A percentile compares a stretch with the other conserved stretches of the same genome.
These are phyloP conservation scores for Auriscalpium vulgare DNA, from an alignment of 768 basidiomycete genomes.

Conservation along the genomic window DNA sequence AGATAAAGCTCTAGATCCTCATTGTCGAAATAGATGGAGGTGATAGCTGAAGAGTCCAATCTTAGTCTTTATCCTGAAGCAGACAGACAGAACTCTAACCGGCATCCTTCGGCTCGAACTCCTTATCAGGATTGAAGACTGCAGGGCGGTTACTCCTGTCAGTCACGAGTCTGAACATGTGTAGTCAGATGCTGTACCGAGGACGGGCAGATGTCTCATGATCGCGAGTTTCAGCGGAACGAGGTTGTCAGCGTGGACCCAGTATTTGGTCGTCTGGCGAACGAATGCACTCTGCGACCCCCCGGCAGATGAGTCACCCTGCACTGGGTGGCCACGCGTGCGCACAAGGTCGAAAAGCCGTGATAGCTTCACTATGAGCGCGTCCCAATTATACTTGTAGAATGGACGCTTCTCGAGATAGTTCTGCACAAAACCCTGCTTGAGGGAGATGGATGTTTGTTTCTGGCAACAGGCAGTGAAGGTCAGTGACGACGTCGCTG, in stretches of 20 bases:
- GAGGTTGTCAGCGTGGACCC: constrained; percentile 96
- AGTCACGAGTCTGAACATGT: not conserved
- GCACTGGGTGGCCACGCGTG: constrained; percentile 88
- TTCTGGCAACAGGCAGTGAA: constrained; percentile 45
- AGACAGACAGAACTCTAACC: constrained; percentile 31
- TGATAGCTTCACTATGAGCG: constrained; percentile 91
- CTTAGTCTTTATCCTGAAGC: no score
- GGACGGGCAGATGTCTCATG: constrained; percentile 83
- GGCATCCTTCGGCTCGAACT: constrained; percentile 79
- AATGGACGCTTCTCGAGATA: constrained; percentile 94
- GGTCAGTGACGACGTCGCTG: not conserved
- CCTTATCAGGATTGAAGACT: constrained; percentile 94
- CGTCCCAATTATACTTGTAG: constrained; percentile 95
- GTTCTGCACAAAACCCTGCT: constrained; percentile 81
- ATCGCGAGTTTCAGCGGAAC: constrained; percentile 91
- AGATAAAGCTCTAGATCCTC: constrained; percentile 94
- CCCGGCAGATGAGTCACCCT: constrained; percentile 90
- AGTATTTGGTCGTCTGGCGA: constrained; percentile 98
- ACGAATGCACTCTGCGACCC: constrained; percentile 96
- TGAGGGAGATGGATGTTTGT: constrained; percentile 79
- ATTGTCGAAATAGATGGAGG: constrained; percentile 96
- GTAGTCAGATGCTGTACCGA: constrained; percentile 47
- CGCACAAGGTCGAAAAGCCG: constrained; percentile 92
- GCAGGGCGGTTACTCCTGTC: constrained; percentile 8
- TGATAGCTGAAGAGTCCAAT: constrained; percentile 58